Evolutionary conservation across 805 yeast genomes (phyloP).

Genomic region (Saccharomycopsis sp.): DNA sequence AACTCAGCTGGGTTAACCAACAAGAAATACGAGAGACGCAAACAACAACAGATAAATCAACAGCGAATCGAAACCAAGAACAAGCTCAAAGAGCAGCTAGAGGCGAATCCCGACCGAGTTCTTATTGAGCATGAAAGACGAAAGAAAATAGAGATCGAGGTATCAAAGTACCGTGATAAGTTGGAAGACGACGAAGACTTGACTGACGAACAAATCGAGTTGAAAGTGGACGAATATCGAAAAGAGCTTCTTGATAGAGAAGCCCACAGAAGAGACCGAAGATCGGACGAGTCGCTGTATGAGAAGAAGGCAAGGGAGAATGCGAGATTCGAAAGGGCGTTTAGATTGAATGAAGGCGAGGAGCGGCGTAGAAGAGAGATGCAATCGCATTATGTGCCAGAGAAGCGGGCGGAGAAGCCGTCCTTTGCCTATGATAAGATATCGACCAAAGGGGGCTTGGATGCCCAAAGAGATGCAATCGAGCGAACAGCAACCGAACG

Average conservation of each 20-base stretch:
- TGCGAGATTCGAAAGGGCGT: slow-evolving; percentile 5
- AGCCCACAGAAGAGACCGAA: neutral
- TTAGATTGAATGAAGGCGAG: neutral
- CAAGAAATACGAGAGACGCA: neutral
- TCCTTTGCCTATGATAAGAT: neutral
- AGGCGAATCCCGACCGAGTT: neutral
- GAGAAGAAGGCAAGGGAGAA: slow-evolving; percentile 3
- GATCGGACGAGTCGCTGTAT: neutral
- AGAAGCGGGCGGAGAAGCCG: neutral
- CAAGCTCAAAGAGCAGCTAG: neutral
- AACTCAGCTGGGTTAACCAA: neutral
- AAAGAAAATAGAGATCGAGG: slow-evolving; percentile 4
- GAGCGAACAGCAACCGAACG: neutral
- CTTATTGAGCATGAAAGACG: slow-evolving; percentile 6
- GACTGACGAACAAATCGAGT: slow-evolving; percentile 1
- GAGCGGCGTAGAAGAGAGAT: neutral
- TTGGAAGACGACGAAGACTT: slow-evolving; percentile 9
- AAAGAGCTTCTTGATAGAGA: neutral
- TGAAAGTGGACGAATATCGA: neutral
- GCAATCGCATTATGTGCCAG: neutral
- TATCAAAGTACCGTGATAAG: slow-evolving; percentile 2
- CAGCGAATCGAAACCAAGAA: neutral
- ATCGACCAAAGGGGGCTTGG: neutral
- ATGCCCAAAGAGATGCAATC: neutral
- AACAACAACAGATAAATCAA: neutral